phyloP scores from a whole-genome alignment of 2,329 filamentous ascomycete genomes.

The Xylaria sp. region DNA sequence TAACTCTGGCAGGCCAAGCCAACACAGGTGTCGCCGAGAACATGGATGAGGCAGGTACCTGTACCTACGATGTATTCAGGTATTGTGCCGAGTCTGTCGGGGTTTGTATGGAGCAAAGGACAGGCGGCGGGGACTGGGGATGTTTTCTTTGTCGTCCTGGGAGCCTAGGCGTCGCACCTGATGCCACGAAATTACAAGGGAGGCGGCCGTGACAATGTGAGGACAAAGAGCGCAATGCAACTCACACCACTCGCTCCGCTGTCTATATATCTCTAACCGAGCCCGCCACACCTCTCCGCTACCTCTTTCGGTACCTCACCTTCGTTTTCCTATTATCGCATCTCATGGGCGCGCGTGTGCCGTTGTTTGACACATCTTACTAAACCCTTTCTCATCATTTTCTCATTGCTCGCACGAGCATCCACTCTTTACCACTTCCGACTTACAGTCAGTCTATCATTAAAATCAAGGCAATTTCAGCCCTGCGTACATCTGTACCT shows the following conservation, averaged over 20 bases:
- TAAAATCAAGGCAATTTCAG: conserved; percentile 2
- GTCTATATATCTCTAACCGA: conserved; percentile 10
- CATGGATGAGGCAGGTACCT: conserved; percentile 10
- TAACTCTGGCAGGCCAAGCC: conserved; percentile 3
- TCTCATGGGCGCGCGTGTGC: conserved; percentile 10
- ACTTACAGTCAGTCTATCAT: conserved; percentile 14
- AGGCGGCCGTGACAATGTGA: conserved; percentile 20
- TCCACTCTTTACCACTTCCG: conserved; percentile 18
- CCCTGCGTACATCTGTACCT: conserved; percentile 3
- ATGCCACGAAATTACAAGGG: conserved; percentile 20
- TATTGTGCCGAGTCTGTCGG: too few species aligned
- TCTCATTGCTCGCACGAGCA: conserved; percentile 9
- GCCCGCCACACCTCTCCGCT: conserved; percentile 9
- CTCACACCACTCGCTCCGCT: conserved; percentile 13
- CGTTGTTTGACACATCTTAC: conserved; percentile 18
- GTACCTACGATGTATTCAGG: too few species aligned
- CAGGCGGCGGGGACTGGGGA: not conserved
- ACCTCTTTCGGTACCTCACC: conserved; percentile 20
- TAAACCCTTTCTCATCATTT: conserved; percentile 4
- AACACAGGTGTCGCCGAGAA: conserved; percentile 6
- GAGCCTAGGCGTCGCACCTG: conserved; percentile 3
- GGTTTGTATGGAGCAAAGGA: not conserved
- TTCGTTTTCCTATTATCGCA: conserved; percentile 20
- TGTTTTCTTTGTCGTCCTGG: conserved; percentile 1
- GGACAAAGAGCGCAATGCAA: conserved; percentile 10